Conservation (phyloP, 1,284 basidiomycete genomes). For the Phlebopus sp. region DNA sequence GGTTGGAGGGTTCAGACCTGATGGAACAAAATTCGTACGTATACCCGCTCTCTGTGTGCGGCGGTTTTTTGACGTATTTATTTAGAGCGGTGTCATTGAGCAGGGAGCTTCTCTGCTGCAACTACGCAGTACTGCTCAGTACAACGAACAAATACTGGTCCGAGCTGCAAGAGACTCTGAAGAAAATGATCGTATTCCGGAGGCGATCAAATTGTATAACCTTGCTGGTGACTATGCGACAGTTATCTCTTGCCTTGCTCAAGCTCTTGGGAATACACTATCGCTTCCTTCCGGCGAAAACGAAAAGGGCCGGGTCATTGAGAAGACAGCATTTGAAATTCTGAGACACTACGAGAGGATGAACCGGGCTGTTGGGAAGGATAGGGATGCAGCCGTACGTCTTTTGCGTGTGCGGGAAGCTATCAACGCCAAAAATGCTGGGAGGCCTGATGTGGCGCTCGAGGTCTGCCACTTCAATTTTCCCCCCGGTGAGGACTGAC, state of each 20-base stretch:
- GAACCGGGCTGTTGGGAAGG: conserved; percentile 71
- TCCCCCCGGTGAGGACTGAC: not conserved
- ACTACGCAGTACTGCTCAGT: conserved; percentile 68
- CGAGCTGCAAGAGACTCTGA: conserved; percentile 76
- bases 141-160: conserved; percentile 81
- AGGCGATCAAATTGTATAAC: conserved; percentile 96
- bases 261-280: conserved; percentile 85
- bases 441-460: conserved; percentile 75
- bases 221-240: conserved; percentile 89
- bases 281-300: conserved; percentile 62
- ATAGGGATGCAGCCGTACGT: conserved; percentile 75
- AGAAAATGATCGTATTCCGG: conserved; percentile 77
- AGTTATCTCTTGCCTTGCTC: conserved; percentile 86
- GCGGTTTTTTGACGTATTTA: not conserved
- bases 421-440: conserved; percentile 71
- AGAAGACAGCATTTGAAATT: conserved; percentile 80
- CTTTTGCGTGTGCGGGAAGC: conserved; percentile 84
- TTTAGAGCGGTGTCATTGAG: conserved; percentile 83
- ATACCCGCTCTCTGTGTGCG: not conserved
- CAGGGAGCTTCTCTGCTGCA: conserved; percentile 77
- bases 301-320: conserved; percentile 69
- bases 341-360: conserved; percentile 84
- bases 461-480: conserved; percentile 53
- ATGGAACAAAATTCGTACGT: conserved; percentile 86
- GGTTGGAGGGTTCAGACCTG: conserved; percentile 85